Evolutionary conservation across 177 flowering plant species (phyloP).

Genomic region (Telopea speciosissima): DNA sequence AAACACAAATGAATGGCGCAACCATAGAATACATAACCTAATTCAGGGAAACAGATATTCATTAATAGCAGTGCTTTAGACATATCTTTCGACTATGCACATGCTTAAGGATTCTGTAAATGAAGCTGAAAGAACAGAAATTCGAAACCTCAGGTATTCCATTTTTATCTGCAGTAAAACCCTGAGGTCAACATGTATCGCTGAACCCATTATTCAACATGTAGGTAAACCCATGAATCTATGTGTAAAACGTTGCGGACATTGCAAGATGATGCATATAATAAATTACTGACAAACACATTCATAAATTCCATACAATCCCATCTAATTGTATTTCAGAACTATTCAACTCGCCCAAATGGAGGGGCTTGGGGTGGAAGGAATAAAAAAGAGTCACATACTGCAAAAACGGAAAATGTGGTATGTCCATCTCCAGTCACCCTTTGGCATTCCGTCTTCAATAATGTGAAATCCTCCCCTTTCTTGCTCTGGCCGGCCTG

Average conservation of each 20-base stretch:
- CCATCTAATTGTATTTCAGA: neutral
- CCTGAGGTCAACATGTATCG: neutral
- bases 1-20: no score
- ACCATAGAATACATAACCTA: neutral
- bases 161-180: neutral
- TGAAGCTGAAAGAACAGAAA: neutral
- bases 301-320: neutral
- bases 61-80: neutral
- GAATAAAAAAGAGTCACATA: conserved; percentile 18
- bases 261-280: neutral
- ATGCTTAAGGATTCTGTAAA: neutral
- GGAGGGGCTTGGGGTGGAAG: neutral
- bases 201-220: neutral
- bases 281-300: neutral
- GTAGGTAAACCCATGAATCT: no score
- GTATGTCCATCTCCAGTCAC: conserved; percentile 68
- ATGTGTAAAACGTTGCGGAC: neutral
- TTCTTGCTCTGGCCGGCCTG: conserved; percentile 92
- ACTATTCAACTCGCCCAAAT: neutral
- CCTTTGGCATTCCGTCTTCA: conserved; percentile 80
- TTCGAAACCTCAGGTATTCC: neutral
- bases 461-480: conserved; percentile 87
- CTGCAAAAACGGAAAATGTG: conserved; percentile 87
- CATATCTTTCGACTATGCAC: neutral
- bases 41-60: neutral